Conservation (phyloP, 2,329 filamentous ascomycete species). For the Diaporthe ilicicola region DNA sequence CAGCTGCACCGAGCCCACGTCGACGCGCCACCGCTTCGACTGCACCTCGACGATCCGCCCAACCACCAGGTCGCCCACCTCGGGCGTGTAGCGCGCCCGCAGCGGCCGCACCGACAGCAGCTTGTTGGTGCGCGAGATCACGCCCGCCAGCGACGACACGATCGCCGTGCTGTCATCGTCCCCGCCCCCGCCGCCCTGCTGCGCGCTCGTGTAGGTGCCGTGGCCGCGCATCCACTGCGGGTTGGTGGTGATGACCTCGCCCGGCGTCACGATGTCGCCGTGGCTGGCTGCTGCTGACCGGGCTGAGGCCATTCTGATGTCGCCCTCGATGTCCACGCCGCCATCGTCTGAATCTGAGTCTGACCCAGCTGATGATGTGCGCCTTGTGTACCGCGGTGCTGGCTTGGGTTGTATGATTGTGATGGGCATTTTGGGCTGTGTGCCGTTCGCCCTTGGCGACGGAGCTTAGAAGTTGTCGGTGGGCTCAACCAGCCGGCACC, state of each 20-base stretch:
- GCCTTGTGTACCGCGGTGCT: slow-evolving; percentile 29
- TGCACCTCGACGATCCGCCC: slow-evolving; percentile 97
- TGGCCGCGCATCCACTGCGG: slow-evolving; percentile 99
- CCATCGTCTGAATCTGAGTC: slow-evolving; percentile 48
- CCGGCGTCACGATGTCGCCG: slow-evolving; percentile 80
- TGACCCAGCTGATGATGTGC: slow-evolving; percentile 33
- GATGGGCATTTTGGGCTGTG: slow-evolving; percentile 40
- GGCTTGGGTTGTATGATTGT: slow-evolving; percentile 42
- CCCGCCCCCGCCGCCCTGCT: not conserved
- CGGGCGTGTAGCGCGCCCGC: slow-evolving; percentile 90
- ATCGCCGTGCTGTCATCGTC: slow-evolving; percentile 73
- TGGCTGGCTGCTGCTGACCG: slow-evolving; percentile 36
- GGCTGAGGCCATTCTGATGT: slow-evolving; percentile 51
- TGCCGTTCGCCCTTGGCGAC: not conserved
- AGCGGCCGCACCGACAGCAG: slow-evolving; percentile 90
- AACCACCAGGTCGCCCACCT: slow-evolving; percentile 95
- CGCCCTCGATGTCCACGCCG: slow-evolving; percentile 49
- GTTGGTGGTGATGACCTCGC: slow-evolving; percentile 87
- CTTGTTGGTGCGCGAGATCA: slow-evolving; percentile 93
- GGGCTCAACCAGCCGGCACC: no score
- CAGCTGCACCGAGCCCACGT: slow-evolving; percentile 87
- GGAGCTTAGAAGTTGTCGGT: not conserved
- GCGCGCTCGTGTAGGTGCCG: slow-evolving; percentile 72
- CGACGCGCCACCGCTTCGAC: slow-evolving; percentile 90
- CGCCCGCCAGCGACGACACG: slow-evolving; percentile 89